Conservation (phyloP, 805 yeast genomes). For the Candida oleophila region DNA sequence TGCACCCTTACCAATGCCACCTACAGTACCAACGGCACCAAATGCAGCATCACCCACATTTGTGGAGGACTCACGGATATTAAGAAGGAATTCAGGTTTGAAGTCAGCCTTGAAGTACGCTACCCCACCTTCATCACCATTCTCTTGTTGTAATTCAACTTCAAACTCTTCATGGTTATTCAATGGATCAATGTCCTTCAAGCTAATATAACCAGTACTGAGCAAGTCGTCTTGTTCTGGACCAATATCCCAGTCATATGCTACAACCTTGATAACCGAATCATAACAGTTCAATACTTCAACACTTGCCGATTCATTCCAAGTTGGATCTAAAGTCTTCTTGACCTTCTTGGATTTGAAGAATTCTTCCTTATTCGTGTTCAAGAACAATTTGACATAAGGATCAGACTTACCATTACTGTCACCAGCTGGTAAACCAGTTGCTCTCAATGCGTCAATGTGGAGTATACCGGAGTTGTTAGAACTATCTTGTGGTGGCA, state of each 20-base stretch:
- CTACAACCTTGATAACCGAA: conserved; percentile 54
- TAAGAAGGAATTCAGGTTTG: conserved; percentile 67
- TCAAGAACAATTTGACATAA: conserved; percentile 65
- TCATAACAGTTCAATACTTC: conserved; percentile 62
- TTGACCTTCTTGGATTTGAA: conserved; percentile 78
- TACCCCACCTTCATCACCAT: conserved; percentile 61
- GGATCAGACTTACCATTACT: conserved; percentile 94
- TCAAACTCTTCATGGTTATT: conserved; percentile 46
- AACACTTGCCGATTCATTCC: conserved; percentile 69
- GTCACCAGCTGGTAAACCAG: conserved; percentile 79
- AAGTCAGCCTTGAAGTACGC: conserved; percentile 60
- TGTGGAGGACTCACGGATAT: conserved; percentile 29
- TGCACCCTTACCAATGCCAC: conserved; percentile 42
- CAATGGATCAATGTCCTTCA: conserved; percentile 62
- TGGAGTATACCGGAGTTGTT: conserved; percentile 71
- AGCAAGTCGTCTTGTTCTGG: conserved; percentile 79
- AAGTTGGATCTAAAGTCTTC: conserved; percentile 86
- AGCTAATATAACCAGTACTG: conserved; percentile 60
- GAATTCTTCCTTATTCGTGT: conserved; percentile 56
- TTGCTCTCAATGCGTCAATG: conserved; percentile 62
- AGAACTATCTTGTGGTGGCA: conserved; percentile 75
- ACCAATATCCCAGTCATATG: conserved; percentile 93
- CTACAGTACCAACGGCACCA: conserved; percentile 39
- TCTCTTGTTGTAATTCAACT: conserved; percentile 50
- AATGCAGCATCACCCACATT: conserved; percentile 46